phyloP scores from a whole-genome alignment of 768 basidiomycete species.

The Russula compacta region DNA sequence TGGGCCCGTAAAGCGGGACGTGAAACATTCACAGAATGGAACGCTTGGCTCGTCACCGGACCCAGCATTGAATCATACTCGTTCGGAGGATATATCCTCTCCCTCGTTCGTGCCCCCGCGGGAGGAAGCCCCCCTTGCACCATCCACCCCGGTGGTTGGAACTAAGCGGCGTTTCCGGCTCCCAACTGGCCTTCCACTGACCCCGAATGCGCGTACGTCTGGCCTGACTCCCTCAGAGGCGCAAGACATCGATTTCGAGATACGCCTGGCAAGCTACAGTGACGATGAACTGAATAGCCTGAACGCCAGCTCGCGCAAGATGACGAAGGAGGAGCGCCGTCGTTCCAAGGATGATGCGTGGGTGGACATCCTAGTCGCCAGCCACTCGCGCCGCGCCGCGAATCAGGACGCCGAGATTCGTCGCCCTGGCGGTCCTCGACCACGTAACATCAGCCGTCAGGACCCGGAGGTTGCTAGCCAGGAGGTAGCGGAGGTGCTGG shows the following conservation, averaged over 20 bases:
- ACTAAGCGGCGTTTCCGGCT: slow-evolving; percentile 52
- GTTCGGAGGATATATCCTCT: not conserved
- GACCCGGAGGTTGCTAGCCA: slow-evolving; percentile 68
- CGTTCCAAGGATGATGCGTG: slow-evolving; percentile 64
- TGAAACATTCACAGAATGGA: not conserved
- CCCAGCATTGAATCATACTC: not conserved
- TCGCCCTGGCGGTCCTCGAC: slow-evolving; percentile 21
- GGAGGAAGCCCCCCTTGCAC: not conserved
- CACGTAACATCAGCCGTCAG: slow-evolving; percentile 30
- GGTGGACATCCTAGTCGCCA: slow-evolving; percentile 79
- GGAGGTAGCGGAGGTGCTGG: slow-evolving; percentile 66
- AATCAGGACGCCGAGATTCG: slow-evolving; percentile 45
- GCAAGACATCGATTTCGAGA: slow-evolving; percentile 76
- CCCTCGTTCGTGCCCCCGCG: not conserved
- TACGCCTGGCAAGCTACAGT: slow-evolving; percentile 58
- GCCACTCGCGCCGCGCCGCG: slow-evolving; percentile 40
- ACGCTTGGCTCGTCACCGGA: not conserved
- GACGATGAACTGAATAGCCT: slow-evolving; percentile 31
- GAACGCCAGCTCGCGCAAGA: slow-evolving; percentile 3
- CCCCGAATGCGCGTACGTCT: slow-evolving; percentile 39
- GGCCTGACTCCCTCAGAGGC: slow-evolving; percentile 64
- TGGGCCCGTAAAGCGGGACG: slow-evolving; percentile 19
- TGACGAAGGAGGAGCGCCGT: slow-evolving; percentile 34
- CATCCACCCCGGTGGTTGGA: slow-evolving; percentile 26
- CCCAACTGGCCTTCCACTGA: slow-evolving; percentile 41